These are phyloP conservation scores for Neonectria hederae DNA, from an alignment of 2,329 filamentous ascomycete genomes.

Conservation along the genomic window DNA sequence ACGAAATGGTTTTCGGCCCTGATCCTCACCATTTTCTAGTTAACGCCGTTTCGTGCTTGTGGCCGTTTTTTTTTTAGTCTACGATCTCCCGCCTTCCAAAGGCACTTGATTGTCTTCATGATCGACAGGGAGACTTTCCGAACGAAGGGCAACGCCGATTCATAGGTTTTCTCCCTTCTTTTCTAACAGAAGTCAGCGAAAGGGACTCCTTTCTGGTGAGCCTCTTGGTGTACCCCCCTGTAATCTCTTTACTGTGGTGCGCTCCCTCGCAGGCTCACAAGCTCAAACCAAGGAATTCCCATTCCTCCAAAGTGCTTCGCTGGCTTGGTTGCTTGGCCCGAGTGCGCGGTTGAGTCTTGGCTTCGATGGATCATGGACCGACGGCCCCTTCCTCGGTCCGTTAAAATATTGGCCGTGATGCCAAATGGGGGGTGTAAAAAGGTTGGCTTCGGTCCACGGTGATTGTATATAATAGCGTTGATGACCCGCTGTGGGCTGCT, in stretches of 20 bases:
- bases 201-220: neutral
- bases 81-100: neutral
- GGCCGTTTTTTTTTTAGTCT: neutral
- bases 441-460: neutral
- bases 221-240: constrained; percentile 12
- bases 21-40: neutral
- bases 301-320: constrained; percentile 3
- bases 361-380: neutral
- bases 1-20: neutral
- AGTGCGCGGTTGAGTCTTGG: neutral
- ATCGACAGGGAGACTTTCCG: constrained; percentile 20
- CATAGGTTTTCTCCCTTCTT: neutral
- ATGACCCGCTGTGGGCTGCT: neutral
- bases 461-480: constrained; percentile 12
- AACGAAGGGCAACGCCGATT: neutral
- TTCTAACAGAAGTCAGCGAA: neutral
- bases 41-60: neutral
- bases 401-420: neutral
- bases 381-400: neutral
- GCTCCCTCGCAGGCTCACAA: neutral
- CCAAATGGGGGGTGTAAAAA: constrained; percentile 1
- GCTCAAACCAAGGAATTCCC: neutral
- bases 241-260: constrained; percentile 15
- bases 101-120: neutral
- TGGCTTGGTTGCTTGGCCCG: neutral